These are phyloP conservation scores for Malus hybrid DNA, from an alignment of 331 rosid species.

Conservation along the genomic window DNA sequence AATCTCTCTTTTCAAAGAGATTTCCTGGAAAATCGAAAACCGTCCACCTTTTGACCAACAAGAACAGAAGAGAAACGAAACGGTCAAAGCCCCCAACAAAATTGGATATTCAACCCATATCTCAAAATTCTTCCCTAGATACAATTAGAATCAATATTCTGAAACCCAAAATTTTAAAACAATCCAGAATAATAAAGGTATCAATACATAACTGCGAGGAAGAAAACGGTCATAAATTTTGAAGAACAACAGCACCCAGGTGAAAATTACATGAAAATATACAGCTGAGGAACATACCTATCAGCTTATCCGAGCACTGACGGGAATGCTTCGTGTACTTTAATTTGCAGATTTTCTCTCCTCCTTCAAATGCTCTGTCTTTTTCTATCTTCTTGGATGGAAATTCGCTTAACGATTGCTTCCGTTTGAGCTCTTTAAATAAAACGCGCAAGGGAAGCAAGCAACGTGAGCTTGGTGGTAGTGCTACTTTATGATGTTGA, in stretches of 20 bases:
- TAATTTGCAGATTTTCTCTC: neutral
- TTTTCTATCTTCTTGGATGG: no score
- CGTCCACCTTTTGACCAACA: neutral
- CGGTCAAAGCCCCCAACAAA: neutral
- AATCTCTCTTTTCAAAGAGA: neutral
- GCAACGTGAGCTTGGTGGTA: neutral
- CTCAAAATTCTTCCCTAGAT: neutral
- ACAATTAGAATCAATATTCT: neutral
- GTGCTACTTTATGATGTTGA: neutral
- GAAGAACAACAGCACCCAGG: neutral
- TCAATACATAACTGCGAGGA: neutral
- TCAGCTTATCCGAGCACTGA: neutral
- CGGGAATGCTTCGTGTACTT: neutral
- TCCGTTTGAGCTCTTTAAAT: neutral
- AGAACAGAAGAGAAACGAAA: neutral
- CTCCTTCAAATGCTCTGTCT: neutral
- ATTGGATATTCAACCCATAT: neutral
- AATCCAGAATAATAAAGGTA: neutral
- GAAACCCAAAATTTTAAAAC: neutral
- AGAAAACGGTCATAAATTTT: neutral
- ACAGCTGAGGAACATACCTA: neutral
- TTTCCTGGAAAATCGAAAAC: neutral
- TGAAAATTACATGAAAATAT: neutral
- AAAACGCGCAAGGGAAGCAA: neutral
- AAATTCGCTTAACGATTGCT: no score